These are phyloP conservation scores for Escallonia rubra DNA, from an alignment of 129 eudicot genomes.

Conservation along the genomic window DNA sequence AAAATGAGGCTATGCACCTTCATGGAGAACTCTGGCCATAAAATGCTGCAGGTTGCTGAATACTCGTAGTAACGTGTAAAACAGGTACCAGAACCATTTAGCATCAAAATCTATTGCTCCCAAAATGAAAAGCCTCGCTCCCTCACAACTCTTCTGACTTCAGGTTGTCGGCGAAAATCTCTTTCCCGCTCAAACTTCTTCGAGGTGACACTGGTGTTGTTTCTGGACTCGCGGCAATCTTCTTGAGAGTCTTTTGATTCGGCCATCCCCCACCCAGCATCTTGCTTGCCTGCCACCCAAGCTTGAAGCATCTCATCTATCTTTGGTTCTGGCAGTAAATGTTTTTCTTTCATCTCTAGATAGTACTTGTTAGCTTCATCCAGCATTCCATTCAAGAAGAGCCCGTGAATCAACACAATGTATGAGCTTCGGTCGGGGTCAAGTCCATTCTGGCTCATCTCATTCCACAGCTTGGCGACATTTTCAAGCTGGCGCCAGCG, in stretches of 20 bases:
- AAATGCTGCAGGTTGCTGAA: neutral
- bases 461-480: slow-evolving; percentile 66
- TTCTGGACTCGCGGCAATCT: slow-evolving; percentile 3
- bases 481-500: slow-evolving; percentile 59
- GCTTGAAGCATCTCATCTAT: slow-evolving; percentile 64
- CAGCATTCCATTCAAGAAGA: slow-evolving; percentile 73
- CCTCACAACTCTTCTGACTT: slow-evolving; percentile 27
- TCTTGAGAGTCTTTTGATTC: slow-evolving; percentile 5
- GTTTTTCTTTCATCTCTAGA: slow-evolving; percentile 70
- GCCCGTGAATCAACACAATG: slow-evolving; percentile 69
- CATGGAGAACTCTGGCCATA: neutral
- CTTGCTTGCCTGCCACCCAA: slow-evolving; percentile 47
- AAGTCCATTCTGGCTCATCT: slow-evolving; percentile 62
- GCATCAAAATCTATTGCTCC: slow-evolving; percentile 16
- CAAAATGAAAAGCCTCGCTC: slow-evolving; percentile 35
- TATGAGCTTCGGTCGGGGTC: slow-evolving; percentile 79
- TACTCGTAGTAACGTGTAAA: neutral
- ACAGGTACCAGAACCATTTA: neutral
- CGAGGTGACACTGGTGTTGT: slow-evolving; percentile 1
- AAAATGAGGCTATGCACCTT: slow-evolving; percentile 3
- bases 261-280: slow-evolving; percentile 2
- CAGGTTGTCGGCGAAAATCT: slow-evolving; percentile 25
- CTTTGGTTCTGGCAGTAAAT: slow-evolving; percentile 62
- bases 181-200: slow-evolving; percentile 9
- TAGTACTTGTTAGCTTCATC: slow-evolving; percentile 69